Percentiles rank a stretch among this genome's conserved stretches.
phyloP scores from a whole-genome alignment of 371 early-diverging fungal species.

The Mortierella sp. region DNA sequence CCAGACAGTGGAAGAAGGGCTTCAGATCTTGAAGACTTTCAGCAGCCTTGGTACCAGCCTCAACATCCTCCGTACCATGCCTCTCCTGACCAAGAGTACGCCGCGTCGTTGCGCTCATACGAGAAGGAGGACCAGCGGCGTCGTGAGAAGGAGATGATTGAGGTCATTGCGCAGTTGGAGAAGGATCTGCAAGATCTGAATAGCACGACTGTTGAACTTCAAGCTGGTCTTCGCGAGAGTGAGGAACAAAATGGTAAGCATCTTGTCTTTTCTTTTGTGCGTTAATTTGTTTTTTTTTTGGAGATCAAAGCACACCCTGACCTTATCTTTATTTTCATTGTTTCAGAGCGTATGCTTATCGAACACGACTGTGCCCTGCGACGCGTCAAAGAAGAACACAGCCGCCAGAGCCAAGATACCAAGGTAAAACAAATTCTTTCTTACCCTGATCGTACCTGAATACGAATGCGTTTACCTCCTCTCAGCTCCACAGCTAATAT shows the following conservation, averaged over 20 bases:
- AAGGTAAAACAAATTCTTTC: slow-evolving; percentile 8
- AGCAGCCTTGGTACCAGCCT: neutral
- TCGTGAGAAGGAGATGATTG: slow-evolving; percentile 3
- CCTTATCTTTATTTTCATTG: neutral
- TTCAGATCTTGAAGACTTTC: neutral
- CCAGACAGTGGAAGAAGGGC: neutral
- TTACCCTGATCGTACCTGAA: neutral
- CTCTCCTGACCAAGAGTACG: neutral
- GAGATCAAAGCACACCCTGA: neutral
- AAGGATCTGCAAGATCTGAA: slow-evolving; percentile 19
- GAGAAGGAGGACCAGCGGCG: neutral
- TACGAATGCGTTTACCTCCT: neutral
- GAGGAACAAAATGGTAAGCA: slow-evolving; percentile 15
- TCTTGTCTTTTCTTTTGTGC: neutral
- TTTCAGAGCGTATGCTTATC: neutral
- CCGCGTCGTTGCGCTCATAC: neutral
- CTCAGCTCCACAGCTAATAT: neutral
- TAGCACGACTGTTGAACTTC: neutral
- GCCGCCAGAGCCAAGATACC: slow-evolving; percentile 6
- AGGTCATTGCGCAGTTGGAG: slow-evolving; percentile 18
- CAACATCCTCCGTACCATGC: neutral
- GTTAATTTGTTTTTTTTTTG: neutral
- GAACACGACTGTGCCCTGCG: neutral
- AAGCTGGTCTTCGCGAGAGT: neutral
- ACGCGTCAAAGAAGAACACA: slow-evolving; percentile 4